Conservation (phyloP, 2,329 filamentous ascomycete genomes). For the Tolypocladium nubicola region DNA sequence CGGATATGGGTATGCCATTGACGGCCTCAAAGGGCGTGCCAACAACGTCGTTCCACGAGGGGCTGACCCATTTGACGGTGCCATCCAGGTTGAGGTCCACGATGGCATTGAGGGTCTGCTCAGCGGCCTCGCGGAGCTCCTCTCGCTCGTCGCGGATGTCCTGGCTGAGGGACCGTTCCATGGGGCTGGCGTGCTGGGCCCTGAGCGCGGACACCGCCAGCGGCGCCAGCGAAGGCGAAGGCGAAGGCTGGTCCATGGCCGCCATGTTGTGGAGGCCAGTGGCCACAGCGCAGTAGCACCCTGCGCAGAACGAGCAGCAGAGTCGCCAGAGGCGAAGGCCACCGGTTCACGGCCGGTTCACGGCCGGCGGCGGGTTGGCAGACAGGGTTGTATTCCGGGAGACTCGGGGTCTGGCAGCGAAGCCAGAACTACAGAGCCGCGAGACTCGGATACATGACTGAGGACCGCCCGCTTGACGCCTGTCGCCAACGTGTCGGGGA, state of each 20-base stretch:
- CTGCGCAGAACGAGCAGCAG: background rate
- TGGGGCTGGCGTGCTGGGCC: constrained; percentile 35
- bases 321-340: background rate
- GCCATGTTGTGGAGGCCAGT: background rate
- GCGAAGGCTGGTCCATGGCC: constrained; percentile 31
- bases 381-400: constrained; percentile 4
- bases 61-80: constrained; percentile 89
- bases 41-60: constrained; percentile 89
- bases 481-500: constrained; percentile 9
- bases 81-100: constrained; percentile 87
- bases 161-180: constrained; percentile 65
- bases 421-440: constrained; percentile 37
- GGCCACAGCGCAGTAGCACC: background rate
- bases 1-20: constrained; percentile 65
- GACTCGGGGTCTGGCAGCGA: constrained; percentile 30
- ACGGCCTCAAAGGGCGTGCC: constrained; percentile 66
- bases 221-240: constrained; percentile 32
- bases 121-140: constrained; percentile 87
- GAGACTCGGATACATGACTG: constrained; percentile 36
- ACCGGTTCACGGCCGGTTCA: background rate
- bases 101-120: constrained; percentile 94
- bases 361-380: background rate
- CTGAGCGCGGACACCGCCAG: constrained; percentile 43
- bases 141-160: constrained; percentile 89
- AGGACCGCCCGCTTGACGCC: constrained; percentile 16